Evolutionary conservation across 2,329 filamentous ascomycete species (phyloP), one percentile per base, ranked within the genome.

Genomic region (Sporothrix luriei): DNA sequence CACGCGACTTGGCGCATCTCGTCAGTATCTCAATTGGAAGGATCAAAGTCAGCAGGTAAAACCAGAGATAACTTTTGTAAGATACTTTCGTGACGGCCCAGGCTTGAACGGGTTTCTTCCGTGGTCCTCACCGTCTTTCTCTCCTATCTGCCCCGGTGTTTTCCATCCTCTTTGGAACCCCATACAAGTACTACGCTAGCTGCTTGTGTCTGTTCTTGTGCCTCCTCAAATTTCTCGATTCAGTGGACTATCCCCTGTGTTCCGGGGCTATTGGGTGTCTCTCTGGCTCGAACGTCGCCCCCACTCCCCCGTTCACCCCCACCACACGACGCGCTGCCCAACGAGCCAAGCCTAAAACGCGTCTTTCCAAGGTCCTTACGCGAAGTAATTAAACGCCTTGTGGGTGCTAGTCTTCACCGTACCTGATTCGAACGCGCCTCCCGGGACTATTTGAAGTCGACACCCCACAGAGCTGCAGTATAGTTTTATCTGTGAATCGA

Each of bases 271-370:
- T 4, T 14, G 40, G 14, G 40, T 14, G 16, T 57, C n/a, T n/a
- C 54, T 29, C 54, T 57, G 54, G 54, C 29, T 14, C 16, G 16
- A 40, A 29, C 29, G 19, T 38, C 29, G 16, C 19, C 29, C 11
- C 33, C 57, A 13, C 3, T 24, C 55, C 9, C 38, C 24, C 16
- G 14, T 46, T 21, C 57, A 62, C 62, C 62, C 62, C 62, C 33
- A 33, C 52, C 64, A 43, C 51, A 26, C 52, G 66, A 68, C 66
- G 66, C 66, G 66, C 66, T 68, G 38, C 33, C 51, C 66, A 67
- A 57, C 24, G 21, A 19, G 66, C 66, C 40, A 68, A 59, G 43
- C 66, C 66, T 38, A 68, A 67, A 68, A 68, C 66, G 66, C 66
- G 66, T 67, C 66, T 57, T 52, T 67, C n/a, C 33, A 7, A 24